Conservation (phyloP, 352 stramenopile genomes). For the Phytophthora capsici region DNA sequence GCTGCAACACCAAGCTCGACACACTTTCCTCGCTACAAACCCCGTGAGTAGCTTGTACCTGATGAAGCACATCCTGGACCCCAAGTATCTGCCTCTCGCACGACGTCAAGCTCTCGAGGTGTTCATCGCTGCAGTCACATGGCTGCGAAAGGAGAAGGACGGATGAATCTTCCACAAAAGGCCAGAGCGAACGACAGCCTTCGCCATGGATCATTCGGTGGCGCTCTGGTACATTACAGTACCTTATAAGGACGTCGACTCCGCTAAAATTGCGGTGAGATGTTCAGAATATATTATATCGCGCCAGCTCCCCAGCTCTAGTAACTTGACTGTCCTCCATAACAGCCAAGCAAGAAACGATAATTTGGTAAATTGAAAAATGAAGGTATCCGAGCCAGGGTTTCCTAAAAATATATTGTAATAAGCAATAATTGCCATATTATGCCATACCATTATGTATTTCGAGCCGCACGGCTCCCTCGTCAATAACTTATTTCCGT, state of each 20-base stretch:
- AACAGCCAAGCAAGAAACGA: not conserved
- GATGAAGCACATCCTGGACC: constrained; percentile 48
- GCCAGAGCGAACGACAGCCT: constrained; percentile 23
- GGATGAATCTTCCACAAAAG: constrained; percentile 14
- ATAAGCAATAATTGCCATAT: no score
- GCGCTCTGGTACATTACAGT: not conserved
- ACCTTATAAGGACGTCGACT: constrained; percentile 13
- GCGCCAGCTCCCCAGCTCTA: not conserved
- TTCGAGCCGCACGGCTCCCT: no score
- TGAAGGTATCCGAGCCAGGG: constrained; percentile 11
- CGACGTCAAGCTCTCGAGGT: constrained; percentile 29
- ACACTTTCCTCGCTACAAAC: constrained; percentile 33
- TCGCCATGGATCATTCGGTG: not conserved
- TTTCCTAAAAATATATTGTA: no score
- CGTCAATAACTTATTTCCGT: no score
- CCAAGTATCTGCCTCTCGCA: constrained; percentile 19
- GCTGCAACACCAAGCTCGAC: constrained; percentile 26
- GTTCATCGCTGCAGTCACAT: constrained; percentile 30
- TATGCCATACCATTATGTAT: no score
- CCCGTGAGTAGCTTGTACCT: constrained; percentile 40
- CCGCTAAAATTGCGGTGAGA: constrained; percentile 4
- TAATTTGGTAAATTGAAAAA: constrained; percentile 1
- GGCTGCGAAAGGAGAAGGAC: constrained; percentile 32
- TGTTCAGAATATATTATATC: constrained; percentile 27
- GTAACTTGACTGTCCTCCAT: not conserved